Conservation (phyloP, 257 asterid species). For the Ilex asprella region DNA sequence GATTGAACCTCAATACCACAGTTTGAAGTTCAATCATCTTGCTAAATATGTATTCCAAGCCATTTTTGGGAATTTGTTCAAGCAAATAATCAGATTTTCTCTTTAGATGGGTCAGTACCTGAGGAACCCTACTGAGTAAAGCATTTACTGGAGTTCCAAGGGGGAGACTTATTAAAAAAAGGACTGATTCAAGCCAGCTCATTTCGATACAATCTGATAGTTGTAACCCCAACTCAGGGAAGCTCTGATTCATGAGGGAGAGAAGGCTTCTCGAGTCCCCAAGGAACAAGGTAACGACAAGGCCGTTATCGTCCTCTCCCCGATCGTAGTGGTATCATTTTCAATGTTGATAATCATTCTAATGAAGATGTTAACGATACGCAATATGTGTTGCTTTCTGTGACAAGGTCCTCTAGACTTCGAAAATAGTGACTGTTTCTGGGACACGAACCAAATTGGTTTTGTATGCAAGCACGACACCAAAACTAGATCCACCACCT, state of each 20-base stretch:
- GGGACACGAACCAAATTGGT: not conserved
- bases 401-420: constrained; percentile 8
- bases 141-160: not conserved
- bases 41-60: not conserved
- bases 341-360: constrained; percentile 17
- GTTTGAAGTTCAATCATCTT: constrained; percentile 2
- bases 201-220: not conserved
- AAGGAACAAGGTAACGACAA: constrained; percentile 27
- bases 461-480: not conserved
- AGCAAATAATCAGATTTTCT: not conserved
- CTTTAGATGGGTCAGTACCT: not conserved
- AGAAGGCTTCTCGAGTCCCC: constrained; percentile 37
- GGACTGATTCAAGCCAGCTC: not conserved
- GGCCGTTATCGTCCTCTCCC: constrained; percentile 4
- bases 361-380: constrained; percentile 21
- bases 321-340: not conserved
- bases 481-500: not conserved
- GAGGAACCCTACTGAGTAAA: not conserved
- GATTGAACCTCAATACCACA: constrained; percentile 27
- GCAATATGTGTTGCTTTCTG: constrained; percentile 17
- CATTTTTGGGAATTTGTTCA: not conserved
- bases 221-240: constrained; percentile 32
- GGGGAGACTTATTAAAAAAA: not conserved
- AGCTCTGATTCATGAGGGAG: constrained; percentile 13
- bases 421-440: not conserved